These are phyloP conservation scores for Candida boleticola DNA, from an alignment of 805 yeast species.

Conservation along the genomic window DNA sequence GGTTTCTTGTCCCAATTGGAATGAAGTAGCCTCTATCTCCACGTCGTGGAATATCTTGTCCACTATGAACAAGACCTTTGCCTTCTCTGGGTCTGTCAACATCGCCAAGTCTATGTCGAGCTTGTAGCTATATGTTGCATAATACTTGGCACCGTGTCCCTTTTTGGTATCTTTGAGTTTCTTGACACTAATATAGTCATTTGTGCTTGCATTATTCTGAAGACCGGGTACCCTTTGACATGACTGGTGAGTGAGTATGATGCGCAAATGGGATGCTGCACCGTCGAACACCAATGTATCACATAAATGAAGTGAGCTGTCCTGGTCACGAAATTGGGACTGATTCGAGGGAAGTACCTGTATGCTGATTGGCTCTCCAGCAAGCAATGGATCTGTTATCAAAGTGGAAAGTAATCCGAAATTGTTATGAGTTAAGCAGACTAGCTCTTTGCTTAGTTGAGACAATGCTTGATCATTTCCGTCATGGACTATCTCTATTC, in stretches of 20 bases:
- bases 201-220: background rate
- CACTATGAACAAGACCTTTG: constrained; percentile 2
- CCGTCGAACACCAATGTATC: background rate
- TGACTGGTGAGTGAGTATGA: constrained; percentile 1
- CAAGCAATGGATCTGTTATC: background rate
- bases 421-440: too few species aligned
- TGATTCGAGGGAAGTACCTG: background rate
- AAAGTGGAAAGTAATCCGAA: background rate
- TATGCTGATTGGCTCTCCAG: background rate
- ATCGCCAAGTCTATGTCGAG: constrained; percentile 6
- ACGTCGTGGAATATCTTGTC: constrained; percentile 3
- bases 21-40: constrained; percentile 2
- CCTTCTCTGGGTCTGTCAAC: constrained; percentile 8
- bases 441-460: too few species aligned
- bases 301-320: background rate
- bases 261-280: background rate
- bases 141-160: constrained; percentile 19
- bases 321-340: background rate
- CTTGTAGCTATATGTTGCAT: constrained; percentile 11
- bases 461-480: background rate
- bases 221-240: constrained; percentile 3
- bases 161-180: constrained; percentile 13
- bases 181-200: constrained; percentile 5
- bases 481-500: background rate
- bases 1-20: background rate